These are phyloP conservation scores for Globisporangium recalcitrans DNA, from an alignment of 352 stramenopile species.

Conservation along the genomic window DNA sequence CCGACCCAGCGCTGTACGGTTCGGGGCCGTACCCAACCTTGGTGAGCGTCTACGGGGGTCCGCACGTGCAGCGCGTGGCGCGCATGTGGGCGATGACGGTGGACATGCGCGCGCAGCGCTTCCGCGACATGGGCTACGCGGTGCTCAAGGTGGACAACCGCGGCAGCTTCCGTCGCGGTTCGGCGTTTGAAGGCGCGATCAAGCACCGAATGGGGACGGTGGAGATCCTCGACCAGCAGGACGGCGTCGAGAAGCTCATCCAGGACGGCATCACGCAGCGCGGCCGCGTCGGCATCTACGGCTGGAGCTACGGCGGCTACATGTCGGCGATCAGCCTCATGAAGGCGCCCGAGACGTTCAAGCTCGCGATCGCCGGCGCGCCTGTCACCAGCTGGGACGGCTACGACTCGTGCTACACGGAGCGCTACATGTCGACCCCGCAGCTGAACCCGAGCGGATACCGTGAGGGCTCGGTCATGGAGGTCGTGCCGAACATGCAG, in stretches of 20 bases:
- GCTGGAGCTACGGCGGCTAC: constrained; percentile 98
- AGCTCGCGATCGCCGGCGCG: constrained; percentile 92
- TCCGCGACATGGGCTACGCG: constrained; percentile 91
- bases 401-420: constrained; percentile 99
- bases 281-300: constrained; percentile 92
- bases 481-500: constrained; percentile 90
- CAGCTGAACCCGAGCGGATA: constrained; percentile 92
- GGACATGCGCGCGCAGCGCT: constrained; percentile 91
- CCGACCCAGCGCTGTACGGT: constrained; percentile 81
- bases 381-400: constrained; percentile 97
- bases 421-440: constrained; percentile 96
- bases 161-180: constrained; percentile 88
- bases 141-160: constrained; percentile 97
- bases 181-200: constrained; percentile 92
- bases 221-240: constrained; percentile 85
- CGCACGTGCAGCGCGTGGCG: constrained; percentile 94
- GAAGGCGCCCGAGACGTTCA: constrained; percentile 94
- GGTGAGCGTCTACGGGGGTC: constrained; percentile 95
- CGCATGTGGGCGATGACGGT: constrained; percentile 89
- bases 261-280: constrained; percentile 85
- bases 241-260: constrained; percentile 77
- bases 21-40: constrained; percentile 92
- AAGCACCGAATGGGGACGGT: constrained; percentile 90
- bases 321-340: constrained; percentile 95
- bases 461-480: constrained; percentile 87